Evolutionary conservation across 345 rosid species (phyloP).

Genomic region (Acer negundo): DNA sequence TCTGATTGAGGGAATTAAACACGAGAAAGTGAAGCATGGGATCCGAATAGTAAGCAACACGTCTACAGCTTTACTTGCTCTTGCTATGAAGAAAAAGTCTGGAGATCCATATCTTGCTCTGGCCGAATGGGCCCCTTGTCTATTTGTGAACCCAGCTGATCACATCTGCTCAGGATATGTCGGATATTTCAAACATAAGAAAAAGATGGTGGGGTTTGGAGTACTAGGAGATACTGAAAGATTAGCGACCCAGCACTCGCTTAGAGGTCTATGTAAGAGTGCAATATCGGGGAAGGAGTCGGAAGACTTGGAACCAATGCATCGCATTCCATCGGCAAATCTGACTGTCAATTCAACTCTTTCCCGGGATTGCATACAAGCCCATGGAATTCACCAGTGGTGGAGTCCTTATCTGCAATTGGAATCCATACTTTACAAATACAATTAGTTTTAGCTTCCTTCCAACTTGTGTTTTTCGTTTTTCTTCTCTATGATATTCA

Average conservation of each 20-base stretch:
- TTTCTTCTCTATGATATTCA: not conserved
- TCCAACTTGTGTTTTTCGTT: not conserved
- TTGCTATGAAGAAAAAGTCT: conserved; percentile 49
- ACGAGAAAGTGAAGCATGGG: conserved; percentile 61
- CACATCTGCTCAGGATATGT: conserved; percentile 75
- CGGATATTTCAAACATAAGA: conserved; percentile 86
- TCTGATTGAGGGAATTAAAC: conserved; percentile 68
- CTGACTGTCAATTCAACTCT: conserved; percentile 49
- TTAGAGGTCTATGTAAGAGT: conserved; percentile 62
- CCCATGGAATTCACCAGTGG: conserved; percentile 96
- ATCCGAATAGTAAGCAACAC: conserved; percentile 66
- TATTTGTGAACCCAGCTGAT: conserved; percentile 66
- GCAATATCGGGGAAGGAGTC: conserved; percentile 56
- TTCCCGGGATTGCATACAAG: conserved; percentile 52
- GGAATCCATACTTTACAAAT: conserved; percentile 53
- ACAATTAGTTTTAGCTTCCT: conserved; percentile 31
- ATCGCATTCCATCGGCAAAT: conserved; percentile 76
- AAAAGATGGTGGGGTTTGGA: conserved; percentile 83
- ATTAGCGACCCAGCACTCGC: conserved; percentile 68
- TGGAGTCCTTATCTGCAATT: conserved; percentile 63
- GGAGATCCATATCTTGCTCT: conserved; percentile 52
- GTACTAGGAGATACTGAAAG: conserved; percentile 66
- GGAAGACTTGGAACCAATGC: conserved; percentile 65
- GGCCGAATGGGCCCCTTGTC: conserved; percentile 63
- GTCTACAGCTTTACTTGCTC: conserved; percentile 78